Evolutionary conservation across 495 filamentous ascomycete species (phyloP).

Genomic region (Penicillium mononematosum): DNA sequence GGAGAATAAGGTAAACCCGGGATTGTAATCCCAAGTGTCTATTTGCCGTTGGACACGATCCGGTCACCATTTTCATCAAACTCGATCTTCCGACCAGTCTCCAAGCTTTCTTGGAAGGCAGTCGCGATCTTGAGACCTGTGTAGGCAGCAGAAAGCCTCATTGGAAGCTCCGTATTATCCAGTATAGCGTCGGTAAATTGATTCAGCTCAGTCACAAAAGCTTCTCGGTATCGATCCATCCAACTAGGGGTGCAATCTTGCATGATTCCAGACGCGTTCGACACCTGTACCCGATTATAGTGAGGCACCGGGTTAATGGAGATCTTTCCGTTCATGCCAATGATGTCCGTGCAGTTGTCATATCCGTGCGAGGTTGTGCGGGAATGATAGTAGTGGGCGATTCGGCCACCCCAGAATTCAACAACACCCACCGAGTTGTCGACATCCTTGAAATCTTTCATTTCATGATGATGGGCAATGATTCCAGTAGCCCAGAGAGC

Average conservation of each 20-base stretch:
- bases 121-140: slow-evolving; percentile 50
- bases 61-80: slow-evolving; percentile 28
- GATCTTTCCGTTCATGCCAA: slow-evolving; percentile 60
- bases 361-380: slow-evolving; percentile 65
- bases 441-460: too few relatives aligned
- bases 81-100: slow-evolving; percentile 46
- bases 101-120: slow-evolving; percentile 52
- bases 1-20: too few relatives aligned
- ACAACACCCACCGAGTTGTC: too few relatives aligned
- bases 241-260: slow-evolving; percentile 7
- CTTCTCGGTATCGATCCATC: slow-evolving; percentile 15
- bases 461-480: too few relatives aligned
- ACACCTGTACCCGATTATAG: slow-evolving; percentile 36
- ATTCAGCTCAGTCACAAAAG: slow-evolving; percentile 19
- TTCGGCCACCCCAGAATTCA: slow-evolving; percentile 38
- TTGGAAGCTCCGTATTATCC: slow-evolving; percentile 39
- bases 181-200: slow-evolving; percentile 45
- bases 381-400: slow-evolving; percentile 58
- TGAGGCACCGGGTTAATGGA: slow-evolving; percentile 50
- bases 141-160: slow-evolving; percentile 47
- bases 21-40: too few relatives aligned
- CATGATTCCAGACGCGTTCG: slow-evolving; percentile 24
- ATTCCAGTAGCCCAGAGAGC: too few relatives aligned
- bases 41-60: not conserved
- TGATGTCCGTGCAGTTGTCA: slow-evolving; percentile 62